A percentile compares a stretch with the other conserved stretches of the same genome.
These are phyloP conservation scores for Blepharisma undulans DNA, from an alignment of 169 alveolate species.

Conservation along the genomic window DNA sequence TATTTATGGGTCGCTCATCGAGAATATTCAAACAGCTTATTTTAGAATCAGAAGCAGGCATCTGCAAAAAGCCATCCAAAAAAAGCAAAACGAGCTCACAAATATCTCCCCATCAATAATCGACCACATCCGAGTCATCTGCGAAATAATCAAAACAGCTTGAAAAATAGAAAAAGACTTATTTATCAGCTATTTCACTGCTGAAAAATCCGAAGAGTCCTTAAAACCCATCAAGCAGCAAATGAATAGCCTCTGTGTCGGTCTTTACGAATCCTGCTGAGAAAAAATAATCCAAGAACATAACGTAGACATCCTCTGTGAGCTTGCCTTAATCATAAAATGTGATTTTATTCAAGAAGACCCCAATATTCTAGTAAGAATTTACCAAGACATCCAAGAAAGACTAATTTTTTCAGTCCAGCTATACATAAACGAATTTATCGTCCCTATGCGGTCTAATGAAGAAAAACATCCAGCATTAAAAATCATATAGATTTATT, in stretches of 20 bases:
- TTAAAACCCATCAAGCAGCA: not conserved
- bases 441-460: not conserved
- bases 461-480: conserved; percentile 27
- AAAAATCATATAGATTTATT: not conserved
- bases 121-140: too few relatives aligned
- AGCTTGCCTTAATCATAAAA: not conserved
- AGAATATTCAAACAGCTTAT: not conserved
- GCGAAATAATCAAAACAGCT: not conserved
- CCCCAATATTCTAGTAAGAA: not conserved
- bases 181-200: not conserved
- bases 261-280: not conserved
- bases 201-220: not conserved
- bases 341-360: not conserved
- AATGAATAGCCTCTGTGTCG: not conserved
- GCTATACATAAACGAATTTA: not conserved
- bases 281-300: not conserved
- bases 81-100: not conserved
- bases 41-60: conserved; percentile 12
- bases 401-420: conserved; percentile 9
- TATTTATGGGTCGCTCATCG: not conserved
- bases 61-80: not conserved
- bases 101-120: not conserved
- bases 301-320: not conserved
- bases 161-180: conserved; percentile 18
- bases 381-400: conserved; percentile 27